Evolutionary conservation across 2,329 filamentous ascomycete genomes (phyloP).

Genomic region (Alternaria atra): DNA sequence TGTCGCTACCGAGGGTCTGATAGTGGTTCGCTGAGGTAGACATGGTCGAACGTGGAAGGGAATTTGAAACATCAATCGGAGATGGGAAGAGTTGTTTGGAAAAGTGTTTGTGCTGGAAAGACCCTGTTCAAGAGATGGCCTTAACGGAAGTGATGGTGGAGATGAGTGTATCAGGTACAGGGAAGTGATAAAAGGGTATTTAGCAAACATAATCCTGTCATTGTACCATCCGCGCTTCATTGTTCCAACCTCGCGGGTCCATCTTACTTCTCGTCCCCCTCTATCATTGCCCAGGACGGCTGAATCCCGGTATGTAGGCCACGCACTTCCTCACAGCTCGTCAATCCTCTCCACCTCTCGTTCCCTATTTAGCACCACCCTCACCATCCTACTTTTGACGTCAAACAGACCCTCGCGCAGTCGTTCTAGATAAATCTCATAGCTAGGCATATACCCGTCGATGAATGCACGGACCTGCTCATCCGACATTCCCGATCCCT

Average conservation of each 20-base stretch:
- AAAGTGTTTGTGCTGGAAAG: background rate
- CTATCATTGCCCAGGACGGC: background rate
- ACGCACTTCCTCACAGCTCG: slow-evolving; percentile 23
- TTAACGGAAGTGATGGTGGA: background rate
- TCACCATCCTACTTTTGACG: slow-evolving; percentile 58
- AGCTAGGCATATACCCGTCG: slow-evolving; percentile 66
- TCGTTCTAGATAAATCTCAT: slow-evolving; percentile 63
- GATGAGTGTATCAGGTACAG: background rate
- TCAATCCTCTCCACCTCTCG: slow-evolving; percentile 54
- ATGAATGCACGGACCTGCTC: slow-evolving; percentile 81
- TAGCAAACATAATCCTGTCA: background rate
- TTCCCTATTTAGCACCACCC: slow-evolving; percentile 60
- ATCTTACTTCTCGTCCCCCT: background rate
- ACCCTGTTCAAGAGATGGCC: background rate
- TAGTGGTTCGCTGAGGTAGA: slow-evolving; percentile 8
- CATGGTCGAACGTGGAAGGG: background rate
- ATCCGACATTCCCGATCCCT: slow-evolving; percentile 81
- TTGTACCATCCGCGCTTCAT: background rate
- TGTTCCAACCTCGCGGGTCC: background rate
- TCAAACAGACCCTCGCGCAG: slow-evolving; percentile 61
- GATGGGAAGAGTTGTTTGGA: background rate
- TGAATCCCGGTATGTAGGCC: too few relatives aligned
- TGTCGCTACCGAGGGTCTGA: slow-evolving; percentile 1
- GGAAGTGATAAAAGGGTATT: background rate
- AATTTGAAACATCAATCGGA: background rate